Evolutionary conservation across 768 basidiomycete species (phyloP).

Genomic region (Tephrocybe sp.): DNA sequence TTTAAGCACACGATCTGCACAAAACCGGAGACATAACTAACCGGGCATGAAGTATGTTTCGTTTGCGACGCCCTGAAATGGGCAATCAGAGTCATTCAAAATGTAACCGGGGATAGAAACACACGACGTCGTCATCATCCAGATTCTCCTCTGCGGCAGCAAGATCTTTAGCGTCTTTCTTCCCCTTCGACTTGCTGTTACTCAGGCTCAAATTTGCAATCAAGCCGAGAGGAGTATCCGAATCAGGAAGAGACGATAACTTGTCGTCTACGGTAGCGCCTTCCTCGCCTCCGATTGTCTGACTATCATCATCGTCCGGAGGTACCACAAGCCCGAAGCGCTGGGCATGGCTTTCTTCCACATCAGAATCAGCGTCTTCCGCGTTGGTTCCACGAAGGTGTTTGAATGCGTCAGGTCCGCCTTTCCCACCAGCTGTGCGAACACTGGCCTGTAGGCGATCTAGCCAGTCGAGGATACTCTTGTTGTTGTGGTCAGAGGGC

Average conservation of each 20-base stretch:
- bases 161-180: slow-evolving; percentile 37
- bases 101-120: slow-evolving; percentile 21
- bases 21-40: slow-evolving; percentile 21
- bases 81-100: slow-evolving; percentile 9
- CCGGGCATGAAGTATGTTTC: slow-evolving; percentile 81
- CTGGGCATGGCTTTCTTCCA: slow-evolving; percentile 32
- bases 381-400: slow-evolving; percentile 33
- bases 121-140: slow-evolving; percentile 67
- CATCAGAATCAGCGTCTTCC: slow-evolving; percentile 44
- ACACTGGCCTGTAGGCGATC: slow-evolving; percentile 67
- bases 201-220: slow-evolving; percentile 72
- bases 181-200: slow-evolving; percentile 46
- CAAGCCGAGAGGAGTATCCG: slow-evolving; percentile 72
- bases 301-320: slow-evolving; percentile 25
- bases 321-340: slow-evolving; percentile 18
- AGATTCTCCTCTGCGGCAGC: slow-evolving; percentile 40
- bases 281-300: slow-evolving; percentile 29
- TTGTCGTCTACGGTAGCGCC: slow-evolving; percentile 44
- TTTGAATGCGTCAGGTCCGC: slow-evolving; percentile 44
- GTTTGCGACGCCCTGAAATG: slow-evolving; percentile 73
- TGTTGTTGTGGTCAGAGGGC: slow-evolving; percentile 68
- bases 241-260: slow-evolving; percentile 58
- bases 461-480: slow-evolving; percentile 73
- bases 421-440: slow-evolving; percentile 44
- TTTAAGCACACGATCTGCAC: background rate